Percentiles rank a stretch among this genome's conserved stretches.
These are phyloP conservation scores for Fusarium avenaceum DNA, from an alignment of 2,329 filamentous ascomycete genomes.

Conservation along the genomic window DNA sequence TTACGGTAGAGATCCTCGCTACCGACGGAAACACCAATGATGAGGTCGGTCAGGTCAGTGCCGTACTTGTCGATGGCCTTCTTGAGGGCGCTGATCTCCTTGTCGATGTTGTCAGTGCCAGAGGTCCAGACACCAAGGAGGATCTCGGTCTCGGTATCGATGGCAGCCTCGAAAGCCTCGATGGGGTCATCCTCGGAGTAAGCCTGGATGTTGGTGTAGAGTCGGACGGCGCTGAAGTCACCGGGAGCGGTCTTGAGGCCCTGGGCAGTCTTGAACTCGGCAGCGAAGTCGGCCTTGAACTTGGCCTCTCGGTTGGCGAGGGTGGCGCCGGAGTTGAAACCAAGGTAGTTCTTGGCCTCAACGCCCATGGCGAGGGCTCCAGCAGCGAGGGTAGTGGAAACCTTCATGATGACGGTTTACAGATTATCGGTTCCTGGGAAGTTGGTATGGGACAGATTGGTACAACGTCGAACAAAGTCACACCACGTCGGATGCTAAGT, in stretches of 20 bases:
- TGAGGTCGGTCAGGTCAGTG: slow-evolving; percentile 65
- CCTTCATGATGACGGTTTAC: slow-evolving; percentile 58
- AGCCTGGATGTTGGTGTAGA: slow-evolving; percentile 77
- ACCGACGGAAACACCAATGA: slow-evolving; percentile 75
- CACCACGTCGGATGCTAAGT: slow-evolving; percentile 26
- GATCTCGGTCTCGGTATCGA: slow-evolving; percentile 70
- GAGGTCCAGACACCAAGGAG: slow-evolving; percentile 76
- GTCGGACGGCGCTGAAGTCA: slow-evolving; percentile 69
- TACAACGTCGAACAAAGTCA: slow-evolving; percentile 36
- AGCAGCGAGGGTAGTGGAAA: slow-evolving; percentile 55
- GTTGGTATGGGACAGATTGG: slow-evolving; percentile 20
- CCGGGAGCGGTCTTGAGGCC: slow-evolving; percentile 59
- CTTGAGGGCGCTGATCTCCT: slow-evolving; percentile 72
- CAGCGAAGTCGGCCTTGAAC: slow-evolving; percentile 64
- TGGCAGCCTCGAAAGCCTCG: slow-evolving; percentile 81
- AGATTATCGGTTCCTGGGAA: slow-evolving; percentile 27
- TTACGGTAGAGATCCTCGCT: slow-evolving; percentile 76
- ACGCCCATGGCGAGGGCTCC: slow-evolving; percentile 57
- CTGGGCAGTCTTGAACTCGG: slow-evolving; percentile 61
- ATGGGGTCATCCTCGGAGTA: slow-evolving; percentile 80
- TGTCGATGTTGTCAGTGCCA: slow-evolving; percentile 66
- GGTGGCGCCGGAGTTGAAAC: slow-evolving; percentile 67
- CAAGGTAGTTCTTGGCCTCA: slow-evolving; percentile 63
- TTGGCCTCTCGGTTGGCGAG: slow-evolving; percentile 63
- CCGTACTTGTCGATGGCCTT: slow-evolving; percentile 68